Evolutionary conservation across 768 basidiomycete genomes (phyloP).

Genomic region (Boletus tomentosulus): DNA sequence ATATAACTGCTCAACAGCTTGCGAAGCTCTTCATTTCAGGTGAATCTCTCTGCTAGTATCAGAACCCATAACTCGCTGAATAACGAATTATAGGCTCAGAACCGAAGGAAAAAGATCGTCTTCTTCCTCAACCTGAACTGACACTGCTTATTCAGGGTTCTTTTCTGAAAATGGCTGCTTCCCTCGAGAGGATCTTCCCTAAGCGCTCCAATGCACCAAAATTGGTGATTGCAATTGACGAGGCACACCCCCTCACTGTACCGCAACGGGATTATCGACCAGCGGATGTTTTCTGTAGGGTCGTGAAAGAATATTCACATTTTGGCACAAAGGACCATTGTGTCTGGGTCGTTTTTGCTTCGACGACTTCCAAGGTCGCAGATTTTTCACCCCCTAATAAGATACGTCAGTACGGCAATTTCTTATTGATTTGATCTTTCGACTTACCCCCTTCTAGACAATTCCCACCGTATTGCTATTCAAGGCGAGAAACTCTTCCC

Average conservation of each 20-base stretch:
- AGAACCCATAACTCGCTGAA: background rate
- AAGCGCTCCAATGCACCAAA: background rate
- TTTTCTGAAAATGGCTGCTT: background rate
- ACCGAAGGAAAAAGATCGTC: background rate
- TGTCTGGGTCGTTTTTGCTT: conserved; percentile 16
- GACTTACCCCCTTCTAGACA: background rate
- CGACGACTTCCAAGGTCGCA: conserved; percentile 9
- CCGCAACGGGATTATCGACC: background rate
- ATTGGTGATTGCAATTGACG: conserved; percentile 16
- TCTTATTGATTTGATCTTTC: background rate
- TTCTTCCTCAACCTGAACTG: background rate
- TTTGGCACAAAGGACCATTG: background rate
- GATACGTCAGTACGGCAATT: background rate
- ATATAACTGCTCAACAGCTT: background rate
- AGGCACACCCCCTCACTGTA: conserved; percentile 6
- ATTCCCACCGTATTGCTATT: background rate
- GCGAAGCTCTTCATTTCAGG: background rate
- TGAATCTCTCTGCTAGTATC: background rate
- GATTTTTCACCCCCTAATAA: conserved; percentile 6
- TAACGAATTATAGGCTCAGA: background rate
- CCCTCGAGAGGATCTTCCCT: background rate
- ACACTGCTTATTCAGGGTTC: background rate
- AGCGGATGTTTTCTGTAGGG: conserved; percentile 5
- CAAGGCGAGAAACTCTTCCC: background rate
- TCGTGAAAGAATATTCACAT: conserved; percentile 7